These are phyloP conservation scores for Fusarium sacchari DNA, from an alignment of 2,329 filamentous ascomycete genomes.

Conservation along the genomic window DNA sequence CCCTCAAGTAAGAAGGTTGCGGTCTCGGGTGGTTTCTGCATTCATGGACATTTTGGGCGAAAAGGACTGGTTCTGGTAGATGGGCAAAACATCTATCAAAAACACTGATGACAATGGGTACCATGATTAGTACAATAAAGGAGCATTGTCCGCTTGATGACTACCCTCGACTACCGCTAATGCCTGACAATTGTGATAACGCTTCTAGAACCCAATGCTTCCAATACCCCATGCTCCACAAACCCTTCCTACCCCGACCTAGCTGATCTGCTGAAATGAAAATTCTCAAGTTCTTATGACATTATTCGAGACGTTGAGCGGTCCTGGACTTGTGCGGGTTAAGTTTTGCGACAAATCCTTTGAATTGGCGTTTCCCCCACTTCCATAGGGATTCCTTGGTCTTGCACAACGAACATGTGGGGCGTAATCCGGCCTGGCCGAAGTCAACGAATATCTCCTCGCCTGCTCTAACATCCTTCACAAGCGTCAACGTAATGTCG, in stretches of 20 bases:
- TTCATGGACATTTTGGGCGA: slow-evolving; percentile 67
- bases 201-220: not conserved
- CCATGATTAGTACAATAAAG: slow-evolving; percentile 57
- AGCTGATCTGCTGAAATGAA: not conserved
- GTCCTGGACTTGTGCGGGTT: not conserved
- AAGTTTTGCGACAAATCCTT: not conserved
- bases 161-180: slow-evolving; percentile 36
- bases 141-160: slow-evolving; percentile 52
- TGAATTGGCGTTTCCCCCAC: not conserved
- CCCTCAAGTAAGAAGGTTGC: slow-evolving; percentile 91
- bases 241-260: not conserved
- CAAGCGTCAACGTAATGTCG: slow-evolving; percentile 31
- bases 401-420: slow-evolving; percentile 42
- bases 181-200: slow-evolving; percentile 14
- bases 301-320: not conserved
- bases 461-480: slow-evolving; percentile 33
- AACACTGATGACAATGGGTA: slow-evolving; percentile 58
- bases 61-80: slow-evolving; percentile 67
- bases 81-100: slow-evolving; percentile 56
- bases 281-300: not conserved
- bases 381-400: not conserved
- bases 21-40: slow-evolving; percentile 64
- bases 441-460: slow-evolving; percentile 54
- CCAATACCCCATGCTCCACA: not conserved
- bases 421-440: slow-evolving; percentile 39